Conservation (phyloP, 1,139 yeast species). For the Keqinozyma sinolaborantium region DNA sequence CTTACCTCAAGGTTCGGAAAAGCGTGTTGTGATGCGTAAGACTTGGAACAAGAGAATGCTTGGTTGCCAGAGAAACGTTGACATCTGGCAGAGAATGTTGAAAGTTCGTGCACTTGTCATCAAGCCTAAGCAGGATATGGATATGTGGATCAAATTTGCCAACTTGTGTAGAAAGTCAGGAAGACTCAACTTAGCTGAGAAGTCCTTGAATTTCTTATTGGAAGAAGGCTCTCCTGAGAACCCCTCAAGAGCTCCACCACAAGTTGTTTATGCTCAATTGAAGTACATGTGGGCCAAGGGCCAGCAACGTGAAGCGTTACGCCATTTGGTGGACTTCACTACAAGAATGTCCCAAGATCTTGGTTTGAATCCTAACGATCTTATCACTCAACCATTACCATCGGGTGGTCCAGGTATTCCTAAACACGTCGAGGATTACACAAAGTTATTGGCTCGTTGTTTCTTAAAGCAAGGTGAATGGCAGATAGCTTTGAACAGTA, state of each 20-base stretch:
- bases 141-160: conserved; percentile 97
- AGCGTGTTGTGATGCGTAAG: conserved; percentile 72
- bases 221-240: conserved; percentile 59
- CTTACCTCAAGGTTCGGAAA: conserved; percentile 78
- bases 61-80: conserved; percentile 96
- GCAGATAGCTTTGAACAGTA: conserved; percentile 78
- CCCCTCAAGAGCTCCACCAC: conserved; percentile 86
- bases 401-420: conserved; percentile 71
- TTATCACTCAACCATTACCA: conserved; percentile 86
- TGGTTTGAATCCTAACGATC: conserved; percentile 74
- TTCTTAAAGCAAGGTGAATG: conserved; percentile 98
- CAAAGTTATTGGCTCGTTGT: conserved; percentile 87
- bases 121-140: conserved; percentile 95
- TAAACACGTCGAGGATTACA: conserved; percentile 76
- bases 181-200: conserved; percentile 86
- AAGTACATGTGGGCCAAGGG: conserved; percentile 98
- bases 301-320: conserved; percentile 79
- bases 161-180: conserved; percentile 94
- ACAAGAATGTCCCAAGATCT: conserved; percentile 86
- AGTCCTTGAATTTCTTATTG: conserved; percentile 73
- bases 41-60: conserved; percentile 92
- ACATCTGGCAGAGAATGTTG: conserved; percentile 95
- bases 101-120: conserved; percentile 92
- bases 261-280: conserved; percentile 93
- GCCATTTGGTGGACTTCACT: conserved; percentile 84